Evolutionary conservation across 2,329 filamentous ascomycete species (phyloP), one percentile per base, ranked within the genome.

Genomic region (Penicillium glabrum): DNA sequence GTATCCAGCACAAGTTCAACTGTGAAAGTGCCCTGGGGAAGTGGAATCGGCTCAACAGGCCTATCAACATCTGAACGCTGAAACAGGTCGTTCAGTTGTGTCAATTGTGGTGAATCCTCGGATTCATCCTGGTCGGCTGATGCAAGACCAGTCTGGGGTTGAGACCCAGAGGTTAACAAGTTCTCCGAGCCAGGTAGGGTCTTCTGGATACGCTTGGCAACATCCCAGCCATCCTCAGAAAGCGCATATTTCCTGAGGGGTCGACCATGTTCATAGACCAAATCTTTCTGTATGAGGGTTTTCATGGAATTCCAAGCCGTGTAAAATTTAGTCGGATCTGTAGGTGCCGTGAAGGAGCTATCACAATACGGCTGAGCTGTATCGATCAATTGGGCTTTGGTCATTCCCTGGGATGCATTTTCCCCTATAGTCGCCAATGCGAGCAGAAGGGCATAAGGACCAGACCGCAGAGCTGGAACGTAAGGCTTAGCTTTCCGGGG

Each of bases 231-330:
- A 58, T 90, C 88, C 31, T 93, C 89, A 0, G 89, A 91, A 35
- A 95, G 75, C 2, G 81, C 79, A 68, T 92, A 95, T 61, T 82
- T 85, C 58, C 86, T 83, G 19, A 86, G 72, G 0, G 89, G 89
- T 16, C 88, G 81, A 0, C 89, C 88, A 52, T 85, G 85, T 63
- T 89, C 87, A 55, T 86, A 87, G 0, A 93, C 88, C 3, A 93
- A 76, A 56, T 91, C 89, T 68, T 93, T 91, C 53, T 86, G 80
- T 5, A 87, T 64, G 31, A 95, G 75, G 0, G 88, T 91, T 69
- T 90, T 90, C 82, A 93, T 92, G 1, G 89, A 91, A 66, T 84
- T 89, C 90, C 90, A 95, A 0, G 90, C 90, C 0, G 90, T 93
- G 65, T 90, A 90, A 65, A 84, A 89, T 55, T 86, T 89, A 11